These are phyloP conservation scores for Panellus pusillus DNA, from an alignment of 768 basidiomycete species.

Conservation along the genomic window DNA sequence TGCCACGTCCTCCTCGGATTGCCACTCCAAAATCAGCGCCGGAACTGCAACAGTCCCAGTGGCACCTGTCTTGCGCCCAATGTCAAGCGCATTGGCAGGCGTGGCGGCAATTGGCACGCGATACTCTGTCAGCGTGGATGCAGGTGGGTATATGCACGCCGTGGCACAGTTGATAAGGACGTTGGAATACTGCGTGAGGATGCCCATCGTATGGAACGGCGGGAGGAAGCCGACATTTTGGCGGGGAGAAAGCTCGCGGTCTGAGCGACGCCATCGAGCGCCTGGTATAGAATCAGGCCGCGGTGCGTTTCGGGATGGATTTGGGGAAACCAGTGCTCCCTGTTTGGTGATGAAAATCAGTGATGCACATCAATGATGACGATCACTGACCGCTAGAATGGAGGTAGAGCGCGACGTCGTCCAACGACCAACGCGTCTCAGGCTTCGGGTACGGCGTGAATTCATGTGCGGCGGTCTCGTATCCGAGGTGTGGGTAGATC, in stretches of 20 bases:
- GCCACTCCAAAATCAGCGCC: conserved; percentile 40
- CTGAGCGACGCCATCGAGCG: not conserved
- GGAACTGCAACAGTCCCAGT: conserved; percentile 37
- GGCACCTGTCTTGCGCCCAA: conserved; percentile 28
- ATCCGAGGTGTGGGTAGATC: conserved; percentile 42
- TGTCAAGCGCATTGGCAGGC: conserved; percentile 39
- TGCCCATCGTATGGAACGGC: conserved; percentile 38
- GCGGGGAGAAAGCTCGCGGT: conserved; percentile 2
- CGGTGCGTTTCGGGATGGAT: conserved; percentile 7
- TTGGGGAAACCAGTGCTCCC: conserved; percentile 19
- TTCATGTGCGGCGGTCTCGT: conserved; percentile 30
- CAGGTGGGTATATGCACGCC: conserved; percentile 35
- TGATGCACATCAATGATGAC: not conserved
- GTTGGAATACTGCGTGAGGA: conserved; percentile 29
- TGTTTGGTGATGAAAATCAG: not conserved
- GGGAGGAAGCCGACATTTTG: conserved; percentile 30
- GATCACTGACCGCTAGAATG: conserved; percentile 33
- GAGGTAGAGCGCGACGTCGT: conserved; percentile 36
- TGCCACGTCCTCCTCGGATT: conserved; percentile 28
- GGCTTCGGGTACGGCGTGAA: conserved; percentile 30
- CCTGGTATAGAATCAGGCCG: not conserved
- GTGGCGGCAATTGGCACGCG: conserved; percentile 37
- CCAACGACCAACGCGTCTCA: conserved; percentile 13
- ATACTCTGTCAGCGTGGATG: conserved; percentile 19
- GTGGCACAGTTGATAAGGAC: conserved; percentile 28